These are phyloP conservation scores for Saccharum hybrid DNA, from an alignment of 202 grass and related monocot species.

Conservation along the genomic window DNA sequence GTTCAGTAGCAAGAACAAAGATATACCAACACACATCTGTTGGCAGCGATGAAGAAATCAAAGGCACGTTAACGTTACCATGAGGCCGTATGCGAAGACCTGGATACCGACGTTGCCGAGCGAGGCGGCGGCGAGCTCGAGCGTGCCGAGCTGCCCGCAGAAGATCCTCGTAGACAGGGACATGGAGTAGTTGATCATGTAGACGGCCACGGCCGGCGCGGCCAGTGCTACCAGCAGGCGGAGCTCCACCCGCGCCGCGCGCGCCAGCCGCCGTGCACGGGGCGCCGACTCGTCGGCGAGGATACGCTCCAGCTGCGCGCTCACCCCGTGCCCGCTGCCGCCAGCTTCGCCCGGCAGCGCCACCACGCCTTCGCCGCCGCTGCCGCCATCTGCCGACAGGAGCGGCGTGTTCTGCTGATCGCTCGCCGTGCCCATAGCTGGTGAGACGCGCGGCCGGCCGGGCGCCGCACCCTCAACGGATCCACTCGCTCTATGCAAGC, in stretches of 20 bases:
- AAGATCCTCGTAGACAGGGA: conserved; percentile 65
- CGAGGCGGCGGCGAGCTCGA: conserved; percentile 79
- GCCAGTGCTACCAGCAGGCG: conserved; percentile 44
- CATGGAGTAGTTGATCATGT: conserved; percentile 71
- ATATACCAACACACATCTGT: too few species aligned
- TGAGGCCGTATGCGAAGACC: conserved; percentile 79
- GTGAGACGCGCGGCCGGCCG: too few species aligned
- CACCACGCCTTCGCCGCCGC: too few species aligned
- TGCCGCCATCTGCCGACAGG: too few species aligned
- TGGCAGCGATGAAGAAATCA: background rate
- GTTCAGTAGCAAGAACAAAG: too few species aligned
- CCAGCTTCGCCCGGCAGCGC: too few species aligned
- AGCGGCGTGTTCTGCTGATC: too few species aligned
- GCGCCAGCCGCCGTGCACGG: conserved; percentile 18
- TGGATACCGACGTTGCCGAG: conserved; percentile 85
- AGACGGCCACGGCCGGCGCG: conserved; percentile 43
- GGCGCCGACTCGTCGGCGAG: conserved; percentile 49
- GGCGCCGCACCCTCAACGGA: too few species aligned
- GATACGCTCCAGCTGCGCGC: conserved; percentile 53
- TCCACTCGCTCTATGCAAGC: too few species aligned
- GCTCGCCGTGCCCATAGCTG: too few species aligned
- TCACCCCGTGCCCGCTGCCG: conserved; percentile 10
- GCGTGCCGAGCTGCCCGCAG: conserved; percentile 62
- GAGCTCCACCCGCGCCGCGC: conserved; percentile 45
- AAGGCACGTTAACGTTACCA: conserved; percentile 31